Conservation (phyloP, 2,329 filamentous ascomycete species). For the Trichoderma sp. region DNA sequence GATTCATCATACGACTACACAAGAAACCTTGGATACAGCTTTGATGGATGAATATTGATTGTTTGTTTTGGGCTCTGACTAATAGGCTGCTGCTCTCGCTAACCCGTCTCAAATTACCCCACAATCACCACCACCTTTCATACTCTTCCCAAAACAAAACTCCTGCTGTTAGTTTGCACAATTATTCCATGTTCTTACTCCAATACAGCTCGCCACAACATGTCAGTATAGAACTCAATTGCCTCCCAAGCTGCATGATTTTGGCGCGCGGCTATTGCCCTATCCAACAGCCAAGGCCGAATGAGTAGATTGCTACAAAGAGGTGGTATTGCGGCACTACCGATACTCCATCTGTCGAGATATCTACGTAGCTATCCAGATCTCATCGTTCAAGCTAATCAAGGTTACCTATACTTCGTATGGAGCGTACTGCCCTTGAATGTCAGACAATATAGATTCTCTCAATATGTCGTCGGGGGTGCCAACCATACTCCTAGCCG, state of each 20-base stretch:
- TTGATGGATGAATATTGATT: neutral
- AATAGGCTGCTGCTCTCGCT: neutral
- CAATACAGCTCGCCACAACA: neutral
- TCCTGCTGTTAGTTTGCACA: neutral
- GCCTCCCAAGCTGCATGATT: neutral
- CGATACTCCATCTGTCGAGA: neutral
- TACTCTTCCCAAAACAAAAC: too few relatives aligned
- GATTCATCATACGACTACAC: neutral
- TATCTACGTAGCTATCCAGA: neutral
- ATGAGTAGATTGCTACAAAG: neutral
- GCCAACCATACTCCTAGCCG: too few relatives aligned
- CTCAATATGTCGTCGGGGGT: too few relatives aligned
- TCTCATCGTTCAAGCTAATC: neutral
- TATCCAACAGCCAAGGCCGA: neutral
- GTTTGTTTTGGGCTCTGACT: neutral
- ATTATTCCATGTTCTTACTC: neutral
- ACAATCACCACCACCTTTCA: neutral
- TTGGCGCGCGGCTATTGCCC: neutral
- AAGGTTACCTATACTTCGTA: too few relatives aligned
- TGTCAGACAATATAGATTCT: too few relatives aligned
- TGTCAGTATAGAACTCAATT: neutral
- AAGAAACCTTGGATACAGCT: neutral
- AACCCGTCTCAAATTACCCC: neutral
- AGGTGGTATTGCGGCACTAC: neutral
- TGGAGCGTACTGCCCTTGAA: too few relatives aligned